Conservation (phyloP, 2,329 filamentous ascomycete genomes). For the Graphilbum ipis-grandicollis region DNA sequence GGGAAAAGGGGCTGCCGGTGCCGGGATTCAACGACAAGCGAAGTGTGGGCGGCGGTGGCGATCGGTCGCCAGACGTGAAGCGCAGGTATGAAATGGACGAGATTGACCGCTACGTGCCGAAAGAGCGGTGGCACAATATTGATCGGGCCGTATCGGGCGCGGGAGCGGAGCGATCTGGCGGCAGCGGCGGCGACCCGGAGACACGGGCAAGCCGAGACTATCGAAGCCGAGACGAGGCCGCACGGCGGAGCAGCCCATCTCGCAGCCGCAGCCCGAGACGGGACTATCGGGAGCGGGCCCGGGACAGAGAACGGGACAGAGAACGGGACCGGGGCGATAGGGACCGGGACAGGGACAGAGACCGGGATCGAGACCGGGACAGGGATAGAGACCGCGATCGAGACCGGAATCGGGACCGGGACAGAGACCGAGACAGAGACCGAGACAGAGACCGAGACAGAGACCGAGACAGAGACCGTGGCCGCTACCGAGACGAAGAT, state of each 20-base stretch:
- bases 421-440: slow-evolving; percentile 10
- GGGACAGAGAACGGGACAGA: slow-evolving; percentile 1
- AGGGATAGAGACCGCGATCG: slow-evolving; percentile 4
- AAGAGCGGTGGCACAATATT: slow-evolving; percentile 19
- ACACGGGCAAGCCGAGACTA: slow-evolving; percentile 6
- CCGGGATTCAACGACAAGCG: slow-evolving; percentile 39
- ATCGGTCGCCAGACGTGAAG: slow-evolving; percentile 25
- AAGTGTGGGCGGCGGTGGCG: slow-evolving; percentile 17
- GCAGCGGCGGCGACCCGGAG: neutral
- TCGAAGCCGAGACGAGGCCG: slow-evolving; percentile 4
- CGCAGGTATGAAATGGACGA: slow-evolving; percentile 21
- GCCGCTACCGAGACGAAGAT: slow-evolving; percentile 11
- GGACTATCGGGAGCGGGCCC: slow-evolving; percentile 5
- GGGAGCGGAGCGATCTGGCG: neutral
- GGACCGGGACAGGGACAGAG: slow-evolving; percentile 1
- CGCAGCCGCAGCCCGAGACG: slow-evolving; percentile 6
- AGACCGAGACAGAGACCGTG: slow-evolving; percentile 13
- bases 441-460: neutral
- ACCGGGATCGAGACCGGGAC: slow-evolving; percentile 3
- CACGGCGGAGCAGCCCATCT: slow-evolving; percentile 3
- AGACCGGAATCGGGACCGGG: slow-evolving; percentile 14
- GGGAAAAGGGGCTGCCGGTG: slow-evolving; percentile 38
- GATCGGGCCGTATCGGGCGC: slow-evolving; percentile 13
- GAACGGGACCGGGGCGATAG: slow-evolving; percentile 7
- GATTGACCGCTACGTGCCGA: slow-evolving; percentile 30